These are phyloP conservation scores for Biscogniauxia mediterranea DNA, from an alignment of 2,329 filamentous ascomycete species.

Conservation along the genomic window DNA sequence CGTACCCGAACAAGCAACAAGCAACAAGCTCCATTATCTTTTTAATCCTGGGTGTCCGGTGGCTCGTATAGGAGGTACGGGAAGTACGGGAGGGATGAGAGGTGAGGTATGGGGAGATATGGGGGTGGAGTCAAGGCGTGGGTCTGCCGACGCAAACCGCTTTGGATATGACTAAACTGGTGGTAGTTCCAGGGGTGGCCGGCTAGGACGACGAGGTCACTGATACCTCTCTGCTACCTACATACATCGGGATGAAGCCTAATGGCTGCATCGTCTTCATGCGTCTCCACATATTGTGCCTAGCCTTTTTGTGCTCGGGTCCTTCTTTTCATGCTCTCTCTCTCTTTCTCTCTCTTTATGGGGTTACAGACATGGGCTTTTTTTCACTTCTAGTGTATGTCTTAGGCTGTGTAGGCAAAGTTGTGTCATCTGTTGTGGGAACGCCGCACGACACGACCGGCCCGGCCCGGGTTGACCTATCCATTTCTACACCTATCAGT, in stretches of 20 bases:
- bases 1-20: too few relatives aligned
- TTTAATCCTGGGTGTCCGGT: conserved; percentile 5
- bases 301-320: conserved; percentile 3
- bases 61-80: neutral
- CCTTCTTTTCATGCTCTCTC: conserved; percentile 1
- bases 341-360: neutral
- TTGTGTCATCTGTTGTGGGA: conserved; percentile 14
- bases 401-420: neutral
- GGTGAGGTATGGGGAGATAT: too few relatives aligned
- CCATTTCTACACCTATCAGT: conserved; percentile 53
- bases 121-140: neutral
- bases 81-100: neutral
- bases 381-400: conserved; percentile 11
- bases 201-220: neutral
- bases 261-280: conserved; percentile 10
- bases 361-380: conserved; percentile 1
- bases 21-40: neutral
- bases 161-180: conserved; percentile 5
- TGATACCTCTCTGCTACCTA: conserved; percentile 9
- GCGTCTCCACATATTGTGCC: conserved; percentile 6
- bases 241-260: neutral
- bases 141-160: conserved; percentile 23
- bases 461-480: conserved; percentile 12
- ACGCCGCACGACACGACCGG: conserved; percentile 20
- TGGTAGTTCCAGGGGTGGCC: neutral